Evolutionary conservation across 139 green algal genomes (phyloP).

Genomic region (Nannochloris sp.): DNA sequence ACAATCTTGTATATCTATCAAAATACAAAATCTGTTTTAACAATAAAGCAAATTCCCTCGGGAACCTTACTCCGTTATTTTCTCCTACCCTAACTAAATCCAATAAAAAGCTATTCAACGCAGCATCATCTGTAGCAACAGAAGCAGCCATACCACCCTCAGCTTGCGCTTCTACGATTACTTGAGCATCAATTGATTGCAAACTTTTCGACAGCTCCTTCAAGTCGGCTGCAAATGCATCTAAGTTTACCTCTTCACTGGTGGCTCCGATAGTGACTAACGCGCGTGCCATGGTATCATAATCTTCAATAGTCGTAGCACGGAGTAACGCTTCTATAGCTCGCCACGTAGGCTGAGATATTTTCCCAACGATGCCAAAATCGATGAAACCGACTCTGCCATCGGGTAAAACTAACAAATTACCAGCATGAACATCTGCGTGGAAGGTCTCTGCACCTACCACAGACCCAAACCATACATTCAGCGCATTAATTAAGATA

Average conservation of each 20-base stretch:
- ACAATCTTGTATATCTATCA: constrained; percentile 82
- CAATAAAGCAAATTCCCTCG: constrained; percentile 90
- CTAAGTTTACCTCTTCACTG: constrained; percentile 44
- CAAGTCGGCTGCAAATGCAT: constrained; percentile 65
- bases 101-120: constrained; percentile 77
- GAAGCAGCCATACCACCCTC: constrained; percentile 33
- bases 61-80: constrained; percentile 83
- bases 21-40: constrained; percentile 97
- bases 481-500: constrained; percentile 85
- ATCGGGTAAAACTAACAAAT: constrained; percentile 82
- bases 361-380: constrained; percentile 91
- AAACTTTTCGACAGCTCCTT: constrained; percentile 49
- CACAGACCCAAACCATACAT: constrained; percentile 87
- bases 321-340: constrained; percentile 70
- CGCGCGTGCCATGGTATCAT: constrained; percentile 67
- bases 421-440: constrained; percentile 93
- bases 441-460: constrained; percentile 90
- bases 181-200: constrained; percentile 29
- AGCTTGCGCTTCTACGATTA: constrained; percentile 13
- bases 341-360: constrained; percentile 56
- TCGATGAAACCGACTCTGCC: constrained; percentile 78
- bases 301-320: constrained; percentile 52
- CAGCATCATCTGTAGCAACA: constrained; percentile 66
- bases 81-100: constrained; percentile 81
- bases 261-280: constrained; percentile 54